Evolutionary conservation across 495 filamentous ascomycete species (phyloP).

Genomic region (Mytilinidion resinicola): DNA sequence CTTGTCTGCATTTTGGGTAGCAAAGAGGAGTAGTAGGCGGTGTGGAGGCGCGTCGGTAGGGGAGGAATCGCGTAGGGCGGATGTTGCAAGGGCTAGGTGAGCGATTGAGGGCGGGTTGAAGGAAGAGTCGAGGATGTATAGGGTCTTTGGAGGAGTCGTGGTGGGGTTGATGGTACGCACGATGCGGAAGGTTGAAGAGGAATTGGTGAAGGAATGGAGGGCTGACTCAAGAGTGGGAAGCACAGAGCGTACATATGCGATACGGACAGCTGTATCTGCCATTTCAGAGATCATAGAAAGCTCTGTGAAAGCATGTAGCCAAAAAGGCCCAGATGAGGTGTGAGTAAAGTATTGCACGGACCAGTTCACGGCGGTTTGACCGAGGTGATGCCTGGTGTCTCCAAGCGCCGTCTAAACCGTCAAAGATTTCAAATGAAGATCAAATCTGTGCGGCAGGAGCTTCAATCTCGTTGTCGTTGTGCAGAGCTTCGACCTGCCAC

Average conservation of each 20-base stretch:
- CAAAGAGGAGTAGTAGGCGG: slow-evolving; percentile 72
- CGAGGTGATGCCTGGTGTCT: not conserved
- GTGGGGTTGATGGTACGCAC: slow-evolving; percentile 47
- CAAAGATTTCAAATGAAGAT: too few species aligned
- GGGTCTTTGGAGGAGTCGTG: slow-evolving; percentile 36
- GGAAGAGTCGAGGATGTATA: slow-evolving; percentile 88
- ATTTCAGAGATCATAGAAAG: not conserved
- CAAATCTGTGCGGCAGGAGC: too few species aligned
- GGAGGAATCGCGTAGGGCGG: slow-evolving; percentile 48
- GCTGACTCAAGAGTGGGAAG: slow-evolving; percentile 34
- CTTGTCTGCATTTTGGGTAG: slow-evolving; percentile 92
- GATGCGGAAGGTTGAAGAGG: slow-evolving; percentile 51
- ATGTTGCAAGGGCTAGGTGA: slow-evolving; percentile 67
- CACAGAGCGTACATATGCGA: slow-evolving; percentile 16
- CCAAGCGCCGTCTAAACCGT: too few species aligned
- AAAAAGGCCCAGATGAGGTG: too few species aligned
- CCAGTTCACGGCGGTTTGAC: not conserved
- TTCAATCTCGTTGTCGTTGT: too few species aligned
- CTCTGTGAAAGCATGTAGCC: too few species aligned
- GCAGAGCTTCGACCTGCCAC: too few species aligned
- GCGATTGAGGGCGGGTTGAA: slow-evolving; percentile 92
- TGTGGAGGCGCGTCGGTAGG: slow-evolving; percentile 30
- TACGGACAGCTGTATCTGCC: slow-evolving; percentile 13
- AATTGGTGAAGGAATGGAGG: slow-evolving; percentile 53
- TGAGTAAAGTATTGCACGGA: not conserved